Percentiles rank a stretch among this genome's conserved stretches.
Conservation (phyloP, 2,329 filamentous ascomycete genomes). For the Pseudogymnoascus sp. region DNA sequence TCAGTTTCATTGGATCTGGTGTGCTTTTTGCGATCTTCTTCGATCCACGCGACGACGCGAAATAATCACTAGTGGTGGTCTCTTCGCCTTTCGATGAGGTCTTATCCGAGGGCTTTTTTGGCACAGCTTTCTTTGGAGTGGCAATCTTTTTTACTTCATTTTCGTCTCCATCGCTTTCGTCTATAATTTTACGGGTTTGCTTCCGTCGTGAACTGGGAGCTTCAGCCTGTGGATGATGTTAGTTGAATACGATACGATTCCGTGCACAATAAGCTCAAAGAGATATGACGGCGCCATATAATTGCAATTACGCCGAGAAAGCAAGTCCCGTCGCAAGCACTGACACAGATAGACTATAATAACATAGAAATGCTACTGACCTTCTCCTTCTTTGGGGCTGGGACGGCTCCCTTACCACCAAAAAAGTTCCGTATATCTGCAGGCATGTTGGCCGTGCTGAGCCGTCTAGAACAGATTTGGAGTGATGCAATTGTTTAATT, state of each 20-base stretch:
- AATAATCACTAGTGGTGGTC: constrained; percentile 29
- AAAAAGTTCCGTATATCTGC: constrained; percentile 90
- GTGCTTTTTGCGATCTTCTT: background rate
- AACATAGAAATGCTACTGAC: constrained; percentile 16
- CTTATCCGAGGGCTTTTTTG: constrained; percentile 46
- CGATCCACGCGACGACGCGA: constrained; percentile 26
- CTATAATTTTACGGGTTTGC: constrained; percentile 60
- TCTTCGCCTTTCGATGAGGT: constrained; percentile 27
- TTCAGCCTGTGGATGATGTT: background rate
- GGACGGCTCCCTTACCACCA: constrained; percentile 60
- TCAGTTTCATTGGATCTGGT: background rate
- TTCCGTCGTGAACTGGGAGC: constrained; percentile 12
- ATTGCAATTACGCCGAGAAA: background rate
- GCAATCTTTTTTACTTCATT: constrained; percentile 35
- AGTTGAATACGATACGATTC: constrained; percentile 10
- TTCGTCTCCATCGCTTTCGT: constrained; percentile 77
- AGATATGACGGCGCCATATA: background rate
- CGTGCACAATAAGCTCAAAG: background rate
- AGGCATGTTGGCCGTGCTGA: constrained; percentile 52
- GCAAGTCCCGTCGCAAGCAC: background rate
- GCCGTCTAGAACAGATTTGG: background rate
- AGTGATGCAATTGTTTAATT: background rate
- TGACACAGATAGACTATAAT: background rate
- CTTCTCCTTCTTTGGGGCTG: constrained; percentile 37
- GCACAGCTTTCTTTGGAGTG: constrained; percentile 48